Base-by-base conservation (phyloP, 306 rosid species). In the Dalbergia cultrata region DNA sequence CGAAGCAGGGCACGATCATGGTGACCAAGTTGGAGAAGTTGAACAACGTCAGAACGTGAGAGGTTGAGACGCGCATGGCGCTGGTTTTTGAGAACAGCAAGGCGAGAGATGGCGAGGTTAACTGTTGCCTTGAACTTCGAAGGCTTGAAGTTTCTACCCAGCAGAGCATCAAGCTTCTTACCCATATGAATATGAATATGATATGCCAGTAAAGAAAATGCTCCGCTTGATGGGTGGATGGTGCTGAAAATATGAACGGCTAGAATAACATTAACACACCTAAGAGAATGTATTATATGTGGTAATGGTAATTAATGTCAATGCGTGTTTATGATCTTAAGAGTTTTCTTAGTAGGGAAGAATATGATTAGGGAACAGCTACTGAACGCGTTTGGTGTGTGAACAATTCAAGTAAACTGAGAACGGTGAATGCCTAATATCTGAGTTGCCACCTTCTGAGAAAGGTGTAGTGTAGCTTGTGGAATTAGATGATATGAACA, bases 1-100 rank as follows among this genome's bases (percentile, higher is more conserved):
- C 99, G 88, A 84, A 92, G 87, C 52, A 93, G 84, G 52, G 99
- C 97, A 14, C 97, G 88, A 8, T 95, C 90, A 53, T 91, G 99
- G 63, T 83, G 88, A 56, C 90, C 93, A 5, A 82, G 92, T 70
- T 89, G 90, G 18, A 95, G 94, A 62, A 95, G 94, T 88, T 92
- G 87, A 62, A 90, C 69, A 8, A 87, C 95, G 49, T 92, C 99
- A 26, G 97, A 88, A 56, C 91, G 89, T 13, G 94, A 85, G 1
- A 85, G 93, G 18, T 83, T 77, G 74, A 79, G 81, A 67, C 86
- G 90, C 12, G 80, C 84, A 26, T 89, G 86, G 43, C 95, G 91
- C 73, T 90, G 97, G 84, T 87, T 90, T 21, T 87, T 89, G 49
- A 95, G 88, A 7, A 95, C 83, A 13, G 86, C 83, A 1, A 95